Evolutionary conservation across 495 filamentous ascomycete species (phyloP).

Genomic region (Penicillium longicatenatum): DNA sequence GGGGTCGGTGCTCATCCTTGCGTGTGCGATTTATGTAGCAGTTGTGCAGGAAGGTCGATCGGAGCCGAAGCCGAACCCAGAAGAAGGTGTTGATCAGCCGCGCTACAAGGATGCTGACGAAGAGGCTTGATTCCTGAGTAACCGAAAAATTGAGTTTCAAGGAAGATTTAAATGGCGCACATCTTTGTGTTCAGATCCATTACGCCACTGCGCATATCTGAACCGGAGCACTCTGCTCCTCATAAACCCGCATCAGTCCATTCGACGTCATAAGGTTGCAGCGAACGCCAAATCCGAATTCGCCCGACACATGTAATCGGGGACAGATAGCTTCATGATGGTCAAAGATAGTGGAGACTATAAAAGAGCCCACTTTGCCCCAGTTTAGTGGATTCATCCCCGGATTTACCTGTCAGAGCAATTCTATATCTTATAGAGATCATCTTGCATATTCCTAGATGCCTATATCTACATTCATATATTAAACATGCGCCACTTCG

Average conservation of each 20-base stretch:
- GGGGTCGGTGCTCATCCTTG: constrained; percentile 79
- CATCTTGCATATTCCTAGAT: not conserved
- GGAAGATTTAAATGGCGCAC: not conserved
- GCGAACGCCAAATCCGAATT: constrained; percentile 16
- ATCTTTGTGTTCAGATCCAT: not conserved
- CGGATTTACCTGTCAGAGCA: constrained; percentile 6
- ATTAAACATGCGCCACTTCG: constrained; percentile 44
- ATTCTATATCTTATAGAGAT: not conserved
- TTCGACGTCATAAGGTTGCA: constrained; percentile 42
- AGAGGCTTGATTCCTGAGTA: constrained; percentile 6
- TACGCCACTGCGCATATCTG: not conserved
- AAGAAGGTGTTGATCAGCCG: constrained; percentile 4
- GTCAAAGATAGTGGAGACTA: not conserved
- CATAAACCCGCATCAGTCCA: constrained; percentile 4
- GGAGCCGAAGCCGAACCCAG: not conserved
- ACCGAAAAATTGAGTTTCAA: not conserved
- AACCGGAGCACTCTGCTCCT: constrained; percentile 23
- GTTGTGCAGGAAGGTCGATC: constrained; percentile 44
- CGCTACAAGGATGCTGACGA: constrained; percentile 17
- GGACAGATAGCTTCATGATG: not conserved
- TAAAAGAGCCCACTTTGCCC: constrained; percentile 5
- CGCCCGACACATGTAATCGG: constrained; percentile 17
- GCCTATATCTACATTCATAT: not conserved
- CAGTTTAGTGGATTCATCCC: constrained; percentile 9
- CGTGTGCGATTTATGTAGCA: constrained; percentile 78